These are phyloP conservation scores for Fusarium multiceps DNA, from an alignment of 2,329 filamentous ascomycete species.

Conservation along the genomic window DNA sequence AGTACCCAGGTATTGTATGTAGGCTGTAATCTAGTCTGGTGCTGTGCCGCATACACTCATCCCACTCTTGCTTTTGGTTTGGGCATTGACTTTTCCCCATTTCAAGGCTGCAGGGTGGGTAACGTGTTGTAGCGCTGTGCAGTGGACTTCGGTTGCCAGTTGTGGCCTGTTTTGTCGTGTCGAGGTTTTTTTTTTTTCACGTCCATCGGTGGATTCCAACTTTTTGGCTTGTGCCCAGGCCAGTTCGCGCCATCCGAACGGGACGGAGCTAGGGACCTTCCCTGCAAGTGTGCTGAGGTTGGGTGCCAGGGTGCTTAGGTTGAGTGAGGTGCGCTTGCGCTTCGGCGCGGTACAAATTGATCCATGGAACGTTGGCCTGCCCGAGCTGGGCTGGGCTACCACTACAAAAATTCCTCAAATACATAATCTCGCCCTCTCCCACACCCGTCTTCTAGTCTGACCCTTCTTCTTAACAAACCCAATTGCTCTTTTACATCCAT, in stretches of 20 bases:
- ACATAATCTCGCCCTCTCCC: conserved; percentile 42
- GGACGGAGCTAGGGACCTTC: conserved; percentile 19
- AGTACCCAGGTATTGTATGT: neutral
- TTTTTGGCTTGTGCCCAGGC: conserved; percentile 25
- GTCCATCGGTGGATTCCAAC: conserved; percentile 14
- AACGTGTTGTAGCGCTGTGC: conserved; percentile 22
- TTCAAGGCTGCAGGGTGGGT: conserved; percentile 18
- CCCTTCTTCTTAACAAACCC: conserved; percentile 19
- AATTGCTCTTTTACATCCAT: conserved; percentile 5
- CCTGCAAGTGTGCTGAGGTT: conserved; percentile 21
- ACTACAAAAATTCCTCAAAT: conserved; percentile 45
- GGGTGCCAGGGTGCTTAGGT: neutral
- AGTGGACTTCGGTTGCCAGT: conserved; percentile 13
- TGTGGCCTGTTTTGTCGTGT: conserved; percentile 38
- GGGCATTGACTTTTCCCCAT: conserved; percentile 6
- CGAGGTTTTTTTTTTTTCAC: conserved; percentile 17
- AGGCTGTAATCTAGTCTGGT: neutral
- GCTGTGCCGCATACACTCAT: conserved; percentile 23
- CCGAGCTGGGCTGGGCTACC: neutral
- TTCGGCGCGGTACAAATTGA: conserved; percentile 36
- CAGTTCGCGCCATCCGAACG: conserved; percentile 34
- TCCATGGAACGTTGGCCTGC: neutral
- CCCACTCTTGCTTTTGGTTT: conserved; percentile 7
- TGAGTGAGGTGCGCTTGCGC: conserved; percentile 8
- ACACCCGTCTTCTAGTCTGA: conserved; percentile 2